These are phyloP conservation scores for Clarireedia monteithiana DNA, from an alignment of 2,329 filamentous ascomycete species.

Conservation along the genomic window DNA sequence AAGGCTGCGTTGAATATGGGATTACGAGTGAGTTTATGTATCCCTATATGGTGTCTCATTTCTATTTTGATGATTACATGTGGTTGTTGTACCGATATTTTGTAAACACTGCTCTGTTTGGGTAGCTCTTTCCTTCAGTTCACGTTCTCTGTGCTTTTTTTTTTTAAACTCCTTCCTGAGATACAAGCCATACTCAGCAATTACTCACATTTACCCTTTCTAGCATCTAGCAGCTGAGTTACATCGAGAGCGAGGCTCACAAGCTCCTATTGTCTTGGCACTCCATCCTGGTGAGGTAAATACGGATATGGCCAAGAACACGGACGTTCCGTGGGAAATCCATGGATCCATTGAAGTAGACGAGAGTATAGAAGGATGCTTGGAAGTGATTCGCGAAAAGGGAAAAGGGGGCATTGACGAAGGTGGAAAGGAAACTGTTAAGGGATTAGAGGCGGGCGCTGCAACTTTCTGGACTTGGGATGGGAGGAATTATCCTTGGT, in stretches of 20 bases:
- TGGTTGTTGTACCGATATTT: background rate
- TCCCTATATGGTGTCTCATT: background rate
- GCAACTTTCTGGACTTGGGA: constrained; percentile 1
- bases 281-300: background rate
- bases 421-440: background rate
- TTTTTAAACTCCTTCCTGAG: too few relatives aligned
- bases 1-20: constrained; percentile 51
- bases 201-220: background rate
- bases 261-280: background rate
- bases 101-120: background rate
- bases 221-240: background rate
- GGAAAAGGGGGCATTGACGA: background rate
- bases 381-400: background rate
- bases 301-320: background rate
- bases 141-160: too few relatives aligned
- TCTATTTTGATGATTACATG: background rate
- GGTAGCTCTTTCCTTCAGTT: background rate
- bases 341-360: background rate
- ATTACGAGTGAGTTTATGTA: constrained; percentile 27
- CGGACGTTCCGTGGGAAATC: background rate
- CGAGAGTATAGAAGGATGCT: background rate
- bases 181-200: too few relatives aligned
- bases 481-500: background rate
- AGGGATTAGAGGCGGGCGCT: background rate
- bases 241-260: background rate